A percentile compares a stretch with the other conserved stretches of the same genome.
Evolutionary conservation across 495 filamentous ascomycete genomes (phyloP).

Genomic region (Lophiostoma macrostomum): DNA sequence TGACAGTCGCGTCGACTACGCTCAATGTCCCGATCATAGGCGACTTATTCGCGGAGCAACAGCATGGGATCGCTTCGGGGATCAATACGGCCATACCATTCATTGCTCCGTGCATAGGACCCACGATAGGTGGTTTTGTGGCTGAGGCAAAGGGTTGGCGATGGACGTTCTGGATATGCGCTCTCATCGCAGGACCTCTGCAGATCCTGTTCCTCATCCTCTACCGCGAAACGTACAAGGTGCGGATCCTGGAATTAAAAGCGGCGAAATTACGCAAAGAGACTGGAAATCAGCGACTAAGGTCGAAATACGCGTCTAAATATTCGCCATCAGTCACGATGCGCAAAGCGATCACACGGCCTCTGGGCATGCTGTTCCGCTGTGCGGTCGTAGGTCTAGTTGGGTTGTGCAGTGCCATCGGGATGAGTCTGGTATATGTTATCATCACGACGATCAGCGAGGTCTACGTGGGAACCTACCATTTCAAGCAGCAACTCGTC

Average conservation of each 20-base stretch:
- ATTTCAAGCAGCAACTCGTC: slow-evolving; percentile 34
- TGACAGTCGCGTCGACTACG: slow-evolving; percentile 49
- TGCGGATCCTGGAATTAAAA: slow-evolving; percentile 34
- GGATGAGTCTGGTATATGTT: slow-evolving; percentile 34
- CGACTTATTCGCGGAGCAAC: slow-evolving; percentile 47
- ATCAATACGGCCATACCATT: slow-evolving; percentile 50
- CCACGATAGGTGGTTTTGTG: slow-evolving; percentile 54
- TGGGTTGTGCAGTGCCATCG: slow-evolving; percentile 5
- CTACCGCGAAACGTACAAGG: slow-evolving; percentile 40
- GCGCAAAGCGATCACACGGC: slow-evolving; percentile 27
- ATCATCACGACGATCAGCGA: slow-evolving; percentile 43
- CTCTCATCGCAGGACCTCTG: slow-evolving; percentile 33
- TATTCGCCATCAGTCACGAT: slow-evolving; percentile 27
- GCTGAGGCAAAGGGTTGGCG: slow-evolving; percentile 58
- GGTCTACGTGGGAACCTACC: slow-evolving; percentile 40
- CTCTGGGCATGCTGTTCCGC: slow-evolving; percentile 36
- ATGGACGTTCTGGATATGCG: slow-evolving; percentile 60
- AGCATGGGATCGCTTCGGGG: slow-evolving; percentile 50
- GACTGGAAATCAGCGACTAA: slow-evolving; percentile 36
- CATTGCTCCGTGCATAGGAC: slow-evolving; percentile 53
- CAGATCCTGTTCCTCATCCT: slow-evolving; percentile 33
- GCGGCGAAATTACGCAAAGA: slow-evolving; percentile 34
- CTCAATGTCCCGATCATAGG: slow-evolving; percentile 53
- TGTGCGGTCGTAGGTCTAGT: slow-evolving; percentile 22
- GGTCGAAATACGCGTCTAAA: slow-evolving; percentile 32